Evolutionary conservation across 352 stramenopile genomes (phyloP).

Genomic region (Pythium rhizo-oryzae): DNA sequence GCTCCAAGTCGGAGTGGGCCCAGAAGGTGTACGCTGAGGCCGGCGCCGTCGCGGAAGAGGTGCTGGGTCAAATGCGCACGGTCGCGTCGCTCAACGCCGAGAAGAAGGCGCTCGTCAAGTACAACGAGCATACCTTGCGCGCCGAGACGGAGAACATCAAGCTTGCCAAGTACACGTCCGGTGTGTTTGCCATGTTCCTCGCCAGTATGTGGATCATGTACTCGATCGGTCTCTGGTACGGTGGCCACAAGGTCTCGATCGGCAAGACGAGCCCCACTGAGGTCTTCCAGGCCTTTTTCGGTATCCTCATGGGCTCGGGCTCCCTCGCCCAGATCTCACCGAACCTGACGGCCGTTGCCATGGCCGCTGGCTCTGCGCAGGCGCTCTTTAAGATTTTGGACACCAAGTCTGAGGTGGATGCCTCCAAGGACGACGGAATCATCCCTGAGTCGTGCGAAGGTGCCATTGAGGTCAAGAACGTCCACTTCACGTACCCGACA

Average conservation of each 20-base stretch:
- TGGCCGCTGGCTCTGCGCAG: slow-evolving; percentile 36
- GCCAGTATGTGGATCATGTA: slow-evolving; percentile 58
- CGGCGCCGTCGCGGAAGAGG: slow-evolving; percentile 21
- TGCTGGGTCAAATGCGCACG: slow-evolving; percentile 33
- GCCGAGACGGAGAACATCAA: slow-evolving; percentile 43
- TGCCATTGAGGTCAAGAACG: slow-evolving; percentile 51
- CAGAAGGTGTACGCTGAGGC: slow-evolving; percentile 29
- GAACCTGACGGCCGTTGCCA: slow-evolving; percentile 44
- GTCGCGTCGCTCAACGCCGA: slow-evolving; percentile 36
- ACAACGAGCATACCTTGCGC: slow-evolving; percentile 19
- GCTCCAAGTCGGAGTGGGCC: slow-evolving; percentile 18
- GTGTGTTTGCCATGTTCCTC: slow-evolving; percentile 42
- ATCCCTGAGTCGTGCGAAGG: slow-evolving; percentile 42
- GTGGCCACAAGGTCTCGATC: slow-evolving; percentile 42
- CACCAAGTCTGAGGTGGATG: slow-evolving; percentile 49
- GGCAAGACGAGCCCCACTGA: slow-evolving; percentile 34
- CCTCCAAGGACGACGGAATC: slow-evolving; percentile 41
- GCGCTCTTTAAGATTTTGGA: slow-evolving; percentile 56
- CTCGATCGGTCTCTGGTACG: slow-evolving; percentile 54
- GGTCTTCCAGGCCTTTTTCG: slow-evolving; percentile 56
- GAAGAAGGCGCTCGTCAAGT: slow-evolving; percentile 29
- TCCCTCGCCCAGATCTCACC: slow-evolving; percentile 51
- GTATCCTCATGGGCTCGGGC: slow-evolving; percentile 40
- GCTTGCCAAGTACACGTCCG: slow-evolving; percentile 36
- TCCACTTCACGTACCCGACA: slow-evolving; percentile 84